A percentile compares a stretch with the other conserved stretches of the same genome.
Evolutionary conservation across 2,329 filamentous ascomycete genomes (phyloP).

Genomic region (Scedosporium dehoogii): DNA sequence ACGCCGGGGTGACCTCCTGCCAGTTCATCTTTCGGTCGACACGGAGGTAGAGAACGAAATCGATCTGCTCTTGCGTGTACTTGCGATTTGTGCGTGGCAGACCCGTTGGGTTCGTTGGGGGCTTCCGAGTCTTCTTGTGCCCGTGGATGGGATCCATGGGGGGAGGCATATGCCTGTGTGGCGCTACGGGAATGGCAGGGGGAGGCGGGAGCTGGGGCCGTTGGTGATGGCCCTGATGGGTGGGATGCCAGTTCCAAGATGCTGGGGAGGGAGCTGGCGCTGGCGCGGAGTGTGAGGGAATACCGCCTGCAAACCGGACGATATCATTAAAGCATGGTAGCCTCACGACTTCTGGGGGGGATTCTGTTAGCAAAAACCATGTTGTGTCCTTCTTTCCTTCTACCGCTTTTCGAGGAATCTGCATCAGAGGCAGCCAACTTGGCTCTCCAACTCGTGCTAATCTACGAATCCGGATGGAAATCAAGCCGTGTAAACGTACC

Average conservation of each 20-base stretch:
- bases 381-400: too few relatives aligned
- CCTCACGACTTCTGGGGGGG: background rate
- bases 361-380: background rate
- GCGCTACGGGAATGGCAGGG: background rate
- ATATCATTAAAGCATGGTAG: constrained; percentile 1
- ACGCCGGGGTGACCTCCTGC: constrained; percentile 11
- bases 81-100: constrained; percentile 25
- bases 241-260: background rate
- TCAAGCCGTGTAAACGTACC: background rate
- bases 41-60: constrained; percentile 34
- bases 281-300: background rate
- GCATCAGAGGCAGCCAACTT: too few relatives aligned
- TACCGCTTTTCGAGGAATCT: too few relatives aligned
- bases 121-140: constrained; percentile 8
- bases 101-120: constrained; percentile 12
- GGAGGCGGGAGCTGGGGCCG: background rate
- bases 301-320: background rate
- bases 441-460: background rate
- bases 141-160: background rate
- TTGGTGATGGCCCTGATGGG: background rate
- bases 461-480: background rate
- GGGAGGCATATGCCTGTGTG: background rate
- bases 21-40: constrained; percentile 33
- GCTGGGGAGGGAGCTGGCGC: constrained; percentile 8
- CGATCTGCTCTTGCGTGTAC: constrained; percentile 31